These are phyloP conservation scores for Malassezia nana DNA, from an alignment of 1,284 basidiomycete species.

Conservation along the genomic window DNA sequence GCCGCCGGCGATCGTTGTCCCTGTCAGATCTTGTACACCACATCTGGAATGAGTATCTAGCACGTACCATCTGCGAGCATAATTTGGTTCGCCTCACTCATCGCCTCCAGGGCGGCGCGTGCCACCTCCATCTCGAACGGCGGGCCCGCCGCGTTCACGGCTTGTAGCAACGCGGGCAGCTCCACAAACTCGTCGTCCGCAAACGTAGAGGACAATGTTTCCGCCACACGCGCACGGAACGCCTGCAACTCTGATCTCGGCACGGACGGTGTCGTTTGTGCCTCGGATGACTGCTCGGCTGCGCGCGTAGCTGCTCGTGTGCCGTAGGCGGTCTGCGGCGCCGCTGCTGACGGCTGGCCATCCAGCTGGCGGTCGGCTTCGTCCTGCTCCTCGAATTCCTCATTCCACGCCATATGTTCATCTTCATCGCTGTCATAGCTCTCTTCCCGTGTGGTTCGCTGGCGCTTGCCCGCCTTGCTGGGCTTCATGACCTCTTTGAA, in stretches of 20 bases:
- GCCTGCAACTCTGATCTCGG: background rate
- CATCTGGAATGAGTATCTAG: slow-evolving; percentile 4
- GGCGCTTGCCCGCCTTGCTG: slow-evolving; percentile 53
- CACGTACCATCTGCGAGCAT: slow-evolving; percentile 66
- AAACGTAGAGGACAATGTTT: slow-evolving; percentile 50
- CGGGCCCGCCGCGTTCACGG: slow-evolving; percentile 64
- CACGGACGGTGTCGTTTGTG: background rate
- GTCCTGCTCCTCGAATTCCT: slow-evolving; percentile 23
- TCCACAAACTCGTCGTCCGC: slow-evolving; percentile 60
- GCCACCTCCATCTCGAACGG: slow-evolving; percentile 75
- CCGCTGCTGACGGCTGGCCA: background rate
- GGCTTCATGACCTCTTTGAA: slow-evolving; percentile 88
- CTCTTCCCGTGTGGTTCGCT: slow-evolving; percentile 23
- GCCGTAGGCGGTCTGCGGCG: slow-evolving; percentile 20
- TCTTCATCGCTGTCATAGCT: slow-evolving; percentile 18
- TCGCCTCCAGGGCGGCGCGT: slow-evolving; percentile 52
- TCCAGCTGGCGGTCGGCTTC: slow-evolving; percentile 16
- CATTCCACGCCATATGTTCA: slow-evolving; percentile 7
- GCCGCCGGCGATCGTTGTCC: background rate
- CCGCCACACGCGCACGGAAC: slow-evolving; percentile 57
- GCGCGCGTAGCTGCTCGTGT: slow-evolving; percentile 24
- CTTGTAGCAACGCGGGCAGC: slow-evolving; percentile 61
- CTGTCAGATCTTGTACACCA: slow-evolving; percentile 17
- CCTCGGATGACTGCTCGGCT: background rate
- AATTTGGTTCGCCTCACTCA: slow-evolving; percentile 73